These are phyloP conservation scores for Chenopodium berlandieri DNA, from an alignment of 148 eudicot genomes.

Conservation along the genomic window DNA sequence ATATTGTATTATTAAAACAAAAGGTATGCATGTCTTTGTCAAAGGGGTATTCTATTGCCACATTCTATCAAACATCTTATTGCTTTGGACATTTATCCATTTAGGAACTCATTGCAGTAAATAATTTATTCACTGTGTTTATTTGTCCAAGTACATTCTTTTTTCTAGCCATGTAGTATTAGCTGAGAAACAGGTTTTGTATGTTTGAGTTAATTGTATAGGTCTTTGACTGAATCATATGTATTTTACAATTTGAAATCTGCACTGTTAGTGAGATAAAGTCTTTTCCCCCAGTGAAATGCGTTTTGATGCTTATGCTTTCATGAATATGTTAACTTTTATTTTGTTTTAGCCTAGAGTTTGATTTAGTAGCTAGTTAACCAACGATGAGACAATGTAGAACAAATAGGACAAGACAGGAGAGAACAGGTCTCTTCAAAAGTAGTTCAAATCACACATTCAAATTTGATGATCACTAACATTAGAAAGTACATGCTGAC, in stretches of 20 bases:
- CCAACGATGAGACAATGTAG: not conserved
- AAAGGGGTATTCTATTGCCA: not conserved
- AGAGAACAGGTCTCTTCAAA: too few relatives aligned
- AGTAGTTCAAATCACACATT: too few relatives aligned
- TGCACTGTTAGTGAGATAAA: not conserved
- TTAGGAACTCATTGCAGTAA: not conserved
- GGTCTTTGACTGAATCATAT: not conserved
- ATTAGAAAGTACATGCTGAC: too few relatives aligned
- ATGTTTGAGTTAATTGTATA: not conserved
- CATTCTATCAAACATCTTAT: not conserved
- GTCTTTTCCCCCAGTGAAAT: not conserved
- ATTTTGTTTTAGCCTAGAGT: not conserved
- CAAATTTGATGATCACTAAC: too few relatives aligned
- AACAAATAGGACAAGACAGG: too few relatives aligned
- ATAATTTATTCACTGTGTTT: not conserved
- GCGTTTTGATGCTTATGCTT: not conserved
- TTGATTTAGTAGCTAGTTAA: not conserved
- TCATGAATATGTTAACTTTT: not conserved
- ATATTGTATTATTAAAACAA: constrained; percentile 77
- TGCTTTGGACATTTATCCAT: not conserved
- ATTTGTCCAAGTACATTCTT: not conserved
- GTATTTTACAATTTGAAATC: not conserved
- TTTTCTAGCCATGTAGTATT: not conserved
- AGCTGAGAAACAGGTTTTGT: not conserved
- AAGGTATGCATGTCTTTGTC: constrained; percentile 47